phyloP scores from a whole-genome alignment of 202 grass and related monocot species.

The Zizania palustris region DNA sequence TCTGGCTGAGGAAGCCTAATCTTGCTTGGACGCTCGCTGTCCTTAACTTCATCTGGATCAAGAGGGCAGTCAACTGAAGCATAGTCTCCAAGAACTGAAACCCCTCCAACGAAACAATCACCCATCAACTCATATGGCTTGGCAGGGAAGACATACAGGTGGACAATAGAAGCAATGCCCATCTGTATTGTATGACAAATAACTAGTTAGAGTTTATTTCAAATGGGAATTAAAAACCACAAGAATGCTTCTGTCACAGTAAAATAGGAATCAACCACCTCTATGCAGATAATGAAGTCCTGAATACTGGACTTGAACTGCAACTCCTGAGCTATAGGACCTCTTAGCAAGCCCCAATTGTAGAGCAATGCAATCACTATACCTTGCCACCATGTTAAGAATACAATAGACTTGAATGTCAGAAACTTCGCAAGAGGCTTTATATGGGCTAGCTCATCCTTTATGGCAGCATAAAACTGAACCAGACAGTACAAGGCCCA shows the following conservation, averaged over 20 bases:
- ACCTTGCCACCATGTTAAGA: constrained; percentile 99
- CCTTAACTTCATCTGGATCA: constrained; percentile 87
- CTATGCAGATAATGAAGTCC: constrained; percentile 98
- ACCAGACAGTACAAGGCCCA: constrained; percentile 97
- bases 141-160: constrained; percentile 83
- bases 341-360: constrained; percentile 74
- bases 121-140: constrained; percentile 84
- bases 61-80: constrained; percentile 78
- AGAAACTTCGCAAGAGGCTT: constrained; percentile 92
- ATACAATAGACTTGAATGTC: constrained; percentile 93
- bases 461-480: constrained; percentile 88
- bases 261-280: constrained; percentile 52
- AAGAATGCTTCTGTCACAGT: neutral
- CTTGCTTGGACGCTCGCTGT: constrained; percentile 74
- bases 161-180: constrained; percentile 76
- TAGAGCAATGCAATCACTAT: constrained; percentile 82
- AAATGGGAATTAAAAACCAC: constrained; percentile 15
- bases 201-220: constrained; percentile 16
- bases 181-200: constrained; percentile 63
- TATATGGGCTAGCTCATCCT: constrained; percentile 93
- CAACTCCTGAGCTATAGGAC: constrained; percentile 81
- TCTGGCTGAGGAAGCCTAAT: constrained; percentile 63
- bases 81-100: constrained; percentile 91
- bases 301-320: constrained; percentile 95
- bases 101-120: constrained; percentile 52